phyloP scores from a whole-genome alignment of 2,329 filamentous ascomycete species.

The Trichoderma sp. region DNA sequence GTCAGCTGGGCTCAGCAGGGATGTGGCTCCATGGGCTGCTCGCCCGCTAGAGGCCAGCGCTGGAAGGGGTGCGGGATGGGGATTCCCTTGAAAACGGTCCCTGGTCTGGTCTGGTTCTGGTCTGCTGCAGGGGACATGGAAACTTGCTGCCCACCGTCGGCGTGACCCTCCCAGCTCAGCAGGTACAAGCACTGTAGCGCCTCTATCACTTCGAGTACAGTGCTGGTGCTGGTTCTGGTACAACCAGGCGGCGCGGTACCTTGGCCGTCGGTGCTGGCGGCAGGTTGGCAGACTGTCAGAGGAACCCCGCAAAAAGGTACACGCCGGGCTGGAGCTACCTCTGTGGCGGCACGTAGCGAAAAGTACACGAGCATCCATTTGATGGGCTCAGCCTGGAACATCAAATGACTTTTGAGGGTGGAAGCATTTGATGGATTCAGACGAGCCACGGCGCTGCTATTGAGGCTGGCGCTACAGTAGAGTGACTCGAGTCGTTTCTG shows the following conservation, averaged over 20 bases:
- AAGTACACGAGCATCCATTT: not conserved
- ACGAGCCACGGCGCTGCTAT: not conserved
- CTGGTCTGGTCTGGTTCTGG: not conserved
- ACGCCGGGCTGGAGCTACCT: not conserved
- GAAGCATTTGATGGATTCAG: not conserved
- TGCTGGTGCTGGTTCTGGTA: not conserved
- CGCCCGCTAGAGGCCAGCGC: not conserved
- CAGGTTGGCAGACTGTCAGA: not conserved
- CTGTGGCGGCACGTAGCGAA: not conserved
- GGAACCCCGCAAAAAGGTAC: not conserved
- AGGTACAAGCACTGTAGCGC: not conserved
- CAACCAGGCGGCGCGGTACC: not conserved
- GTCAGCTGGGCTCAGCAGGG: conserved; percentile 18
- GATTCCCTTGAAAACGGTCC: not conserved
- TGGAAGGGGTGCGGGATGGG: not conserved
- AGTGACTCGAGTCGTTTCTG: not conserved
- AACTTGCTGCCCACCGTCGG: conserved; percentile 10
- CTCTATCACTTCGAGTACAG: too few relatives aligned
- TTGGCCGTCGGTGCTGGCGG: not conserved
- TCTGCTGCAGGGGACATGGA: conserved; percentile 5
- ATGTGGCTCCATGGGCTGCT: conserved; percentile 8
- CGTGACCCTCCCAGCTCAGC: conserved; percentile 6
- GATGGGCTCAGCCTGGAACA: not conserved
- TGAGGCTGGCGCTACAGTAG: not conserved
- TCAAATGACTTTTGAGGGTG: too few relatives aligned